These are phyloP conservation scores for Ascoidea tarda DNA, from an alignment of 805 yeast genomes.

Conservation along the genomic window DNA sequence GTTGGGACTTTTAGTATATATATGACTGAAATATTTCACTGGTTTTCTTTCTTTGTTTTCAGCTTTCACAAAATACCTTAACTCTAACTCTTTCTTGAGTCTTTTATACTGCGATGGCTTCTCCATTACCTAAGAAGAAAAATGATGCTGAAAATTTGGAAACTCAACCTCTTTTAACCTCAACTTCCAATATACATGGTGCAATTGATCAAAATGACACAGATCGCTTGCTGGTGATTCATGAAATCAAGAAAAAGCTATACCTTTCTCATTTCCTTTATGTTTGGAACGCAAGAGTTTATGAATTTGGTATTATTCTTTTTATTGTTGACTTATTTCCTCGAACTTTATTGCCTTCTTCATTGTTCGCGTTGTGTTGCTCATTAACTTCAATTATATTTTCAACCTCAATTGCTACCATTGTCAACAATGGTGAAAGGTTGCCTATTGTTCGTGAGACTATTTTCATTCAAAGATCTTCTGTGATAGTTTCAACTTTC, in stretches of 20 bases:
- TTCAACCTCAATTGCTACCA: conserved; percentile 16
- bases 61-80: no score
- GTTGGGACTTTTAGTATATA: no score
- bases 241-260: conserved; percentile 4
- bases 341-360: conserved; percentile 19
- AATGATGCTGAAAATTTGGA: neutral
- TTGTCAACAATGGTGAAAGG: conserved; percentile 17
- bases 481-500: conserved; percentile 10
- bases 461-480: conserved; percentile 15
- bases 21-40: no score
- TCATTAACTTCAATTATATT: conserved; percentile 17
- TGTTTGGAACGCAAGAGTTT: conserved; percentile 25
- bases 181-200: neutral
- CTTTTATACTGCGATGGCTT: no score
- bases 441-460: conserved; percentile 19
- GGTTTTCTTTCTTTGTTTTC: no score
- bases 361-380: conserved; percentile 21
- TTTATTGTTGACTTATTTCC: conserved; percentile 22
- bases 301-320: conserved; percentile 23
- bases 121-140: neutral
- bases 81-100: no score
- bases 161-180: neutral
- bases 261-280: conserved; percentile 22
- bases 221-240: neutral
- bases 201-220: neutral